phyloP scores from a whole-genome alignment of 768 basidiomycete genomes.

The Arthromyces matolae region DNA sequence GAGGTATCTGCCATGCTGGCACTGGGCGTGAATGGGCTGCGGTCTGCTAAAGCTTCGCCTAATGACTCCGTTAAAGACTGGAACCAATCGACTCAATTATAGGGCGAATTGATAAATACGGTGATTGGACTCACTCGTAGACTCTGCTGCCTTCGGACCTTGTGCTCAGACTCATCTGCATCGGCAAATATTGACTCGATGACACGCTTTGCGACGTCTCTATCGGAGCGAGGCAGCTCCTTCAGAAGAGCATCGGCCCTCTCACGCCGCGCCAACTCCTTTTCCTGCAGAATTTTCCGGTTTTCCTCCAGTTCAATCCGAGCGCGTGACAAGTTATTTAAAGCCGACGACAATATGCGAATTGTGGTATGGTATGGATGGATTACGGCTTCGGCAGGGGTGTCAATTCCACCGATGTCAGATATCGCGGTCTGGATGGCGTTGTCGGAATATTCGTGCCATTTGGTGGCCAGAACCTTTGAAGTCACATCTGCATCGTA shows the following conservation, averaged over 20 bases:
- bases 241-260: constrained; percentile 54
- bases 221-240: constrained; percentile 57
- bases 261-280: constrained; percentile 47
- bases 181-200: constrained; percentile 63
- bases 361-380: constrained; percentile 68
- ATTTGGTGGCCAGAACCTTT: constrained; percentile 61
- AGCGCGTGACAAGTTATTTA: constrained; percentile 53
- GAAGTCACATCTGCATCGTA: constrained; percentile 31
- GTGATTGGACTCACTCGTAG: constrained; percentile 41
- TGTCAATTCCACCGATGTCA: constrained; percentile 39
- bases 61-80: constrained; percentile 54
- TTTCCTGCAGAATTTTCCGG: constrained; percentile 51
- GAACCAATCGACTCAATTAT: background rate
- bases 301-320: constrained; percentile 64
- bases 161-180: constrained; percentile 42
- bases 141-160: constrained; percentile 56
- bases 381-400: constrained; percentile 40
- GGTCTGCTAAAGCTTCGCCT: constrained; percentile 52
- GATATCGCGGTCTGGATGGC: constrained; percentile 65
- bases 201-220: constrained; percentile 63
- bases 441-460: constrained; percentile 78
- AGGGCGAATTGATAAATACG: background rate
- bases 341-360: constrained; percentile 65
- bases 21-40: constrained; percentile 36
- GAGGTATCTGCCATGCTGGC: constrained; percentile 24